These are phyloP conservation scores for Claviceps sp. DNA, from an alignment of 2,329 filamentous ascomycete species.

Conservation along the genomic window DNA sequence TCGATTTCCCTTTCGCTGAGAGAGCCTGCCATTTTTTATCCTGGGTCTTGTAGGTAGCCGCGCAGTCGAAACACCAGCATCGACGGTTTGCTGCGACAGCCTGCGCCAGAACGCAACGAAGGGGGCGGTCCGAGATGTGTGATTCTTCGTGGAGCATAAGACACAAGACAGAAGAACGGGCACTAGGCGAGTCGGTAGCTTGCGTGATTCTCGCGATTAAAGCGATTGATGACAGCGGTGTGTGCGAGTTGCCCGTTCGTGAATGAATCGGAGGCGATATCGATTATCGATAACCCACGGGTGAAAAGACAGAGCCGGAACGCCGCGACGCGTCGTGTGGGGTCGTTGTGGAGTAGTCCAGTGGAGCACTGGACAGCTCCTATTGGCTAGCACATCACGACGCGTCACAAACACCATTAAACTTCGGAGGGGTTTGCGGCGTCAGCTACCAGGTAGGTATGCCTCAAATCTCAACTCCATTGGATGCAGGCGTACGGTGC, in stretches of 20 bases:
- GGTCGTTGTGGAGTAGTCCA: background rate
- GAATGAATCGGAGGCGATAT: background rate
- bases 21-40: background rate
- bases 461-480: too few species aligned
- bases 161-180: background rate
- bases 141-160: background rate
- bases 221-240: too few species aligned
- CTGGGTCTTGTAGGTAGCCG: slow-evolving; percentile 2
- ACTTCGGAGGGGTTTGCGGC: too few species aligned
- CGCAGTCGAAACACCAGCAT: slow-evolving; percentile 6
- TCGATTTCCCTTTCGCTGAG: background rate
- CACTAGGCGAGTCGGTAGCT: background rate
- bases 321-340: background rate
- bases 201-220: background rate
- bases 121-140: background rate
- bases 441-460: too few species aligned
- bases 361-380: background rate
- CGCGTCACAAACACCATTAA: too few species aligned
- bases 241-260: background rate
- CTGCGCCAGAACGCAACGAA: background rate
- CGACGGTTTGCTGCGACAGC: background rate
- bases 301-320: background rate
- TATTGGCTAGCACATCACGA: background rate
- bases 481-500: too few species aligned
- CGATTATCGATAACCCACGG: background rate